Evolutionary conservation across 768 basidiomycete species (phyloP).

Genomic region (Naganishia vaughanmartiniae): DNA sequence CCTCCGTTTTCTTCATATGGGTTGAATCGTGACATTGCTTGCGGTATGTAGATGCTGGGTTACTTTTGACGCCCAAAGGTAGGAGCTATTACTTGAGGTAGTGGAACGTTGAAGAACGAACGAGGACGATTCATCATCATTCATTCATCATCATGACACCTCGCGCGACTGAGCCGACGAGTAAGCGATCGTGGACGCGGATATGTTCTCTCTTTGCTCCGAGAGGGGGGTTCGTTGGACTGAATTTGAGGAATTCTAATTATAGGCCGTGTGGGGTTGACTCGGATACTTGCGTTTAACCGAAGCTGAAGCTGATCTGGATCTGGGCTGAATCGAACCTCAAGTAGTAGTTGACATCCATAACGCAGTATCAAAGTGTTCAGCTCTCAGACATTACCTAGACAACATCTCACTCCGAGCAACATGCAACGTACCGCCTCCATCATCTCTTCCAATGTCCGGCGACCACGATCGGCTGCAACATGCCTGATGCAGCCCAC

Average conservation of each 20-base stretch:
- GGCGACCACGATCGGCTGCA: not conserved
- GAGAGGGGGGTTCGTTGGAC: not conserved
- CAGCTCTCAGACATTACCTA: too few relatives aligned
- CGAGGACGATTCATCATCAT: slow-evolving; percentile 8
- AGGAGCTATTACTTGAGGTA: not conserved
- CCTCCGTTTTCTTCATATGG: slow-evolving; percentile 77
- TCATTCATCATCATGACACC: not conserved
- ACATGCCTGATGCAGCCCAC: slow-evolving; percentile 4
- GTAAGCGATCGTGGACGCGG: not conserved
- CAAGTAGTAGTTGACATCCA: not conserved
- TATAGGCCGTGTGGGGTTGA: not conserved
- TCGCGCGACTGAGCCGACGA: slow-evolving; percentile 1
- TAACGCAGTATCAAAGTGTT: not conserved
- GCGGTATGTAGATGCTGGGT: not conserved
- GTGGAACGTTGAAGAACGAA: too few relatives aligned
- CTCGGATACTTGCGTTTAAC: not conserved
- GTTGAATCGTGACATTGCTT: slow-evolving; percentile 26
- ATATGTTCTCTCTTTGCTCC: not conserved
- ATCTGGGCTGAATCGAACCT: not conserved
- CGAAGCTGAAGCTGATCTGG: not conserved
- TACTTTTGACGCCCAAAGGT: not conserved
- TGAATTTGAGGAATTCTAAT: not conserved
- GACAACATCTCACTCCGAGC: too few relatives aligned
- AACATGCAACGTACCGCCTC: not conserved
- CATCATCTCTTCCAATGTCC: not conserved